Conservation (phyloP, 2,329 filamentous ascomycete species). For the Dactylellina haptotyla region DNA sequence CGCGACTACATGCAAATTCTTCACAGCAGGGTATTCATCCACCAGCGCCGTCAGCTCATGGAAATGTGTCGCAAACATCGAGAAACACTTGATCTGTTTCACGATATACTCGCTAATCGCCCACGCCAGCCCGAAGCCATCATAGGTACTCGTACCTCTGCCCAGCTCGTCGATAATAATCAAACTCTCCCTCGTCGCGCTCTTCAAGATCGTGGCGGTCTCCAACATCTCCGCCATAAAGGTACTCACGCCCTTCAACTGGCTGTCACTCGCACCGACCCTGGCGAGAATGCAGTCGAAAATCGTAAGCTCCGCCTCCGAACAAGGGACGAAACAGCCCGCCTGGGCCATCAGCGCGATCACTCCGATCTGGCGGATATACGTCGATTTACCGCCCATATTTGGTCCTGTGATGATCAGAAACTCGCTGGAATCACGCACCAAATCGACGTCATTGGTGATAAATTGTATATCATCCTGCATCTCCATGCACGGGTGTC, state of each 20-base stretch:
- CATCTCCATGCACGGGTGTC: slow-evolving; percentile 98
- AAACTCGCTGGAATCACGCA: slow-evolving; percentile 83
- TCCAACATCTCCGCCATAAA: slow-evolving; percentile 99
- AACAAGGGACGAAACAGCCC: slow-evolving; percentile 93
- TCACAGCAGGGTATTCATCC: slow-evolving; percentile 85
- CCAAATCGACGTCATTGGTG: slow-evolving; percentile 90
- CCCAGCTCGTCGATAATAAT: slow-evolving; percentile 99
- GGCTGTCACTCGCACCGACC: slow-evolving; percentile 93
- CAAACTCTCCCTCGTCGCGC: slow-evolving; percentile 89
- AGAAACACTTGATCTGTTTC: slow-evolving; percentile 91
- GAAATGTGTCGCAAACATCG: slow-evolving; percentile 97
- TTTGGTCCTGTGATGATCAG: slow-evolving; percentile 97
- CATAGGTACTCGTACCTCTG: slow-evolving; percentile 95
- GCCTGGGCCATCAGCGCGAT: slow-evolving; percentile 97
- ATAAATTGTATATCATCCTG: slow-evolving; percentile 99
- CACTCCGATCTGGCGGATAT: slow-evolving; percentile 96
- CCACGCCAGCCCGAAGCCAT: slow-evolving; percentile 98
- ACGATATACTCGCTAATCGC: slow-evolving; percentile 98
- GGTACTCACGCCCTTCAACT: slow-evolving; percentile 96
- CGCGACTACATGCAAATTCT: slow-evolving; percentile 94
- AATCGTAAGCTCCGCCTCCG: slow-evolving; percentile 88
- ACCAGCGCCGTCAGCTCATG: slow-evolving; percentile 94
- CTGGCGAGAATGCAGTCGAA: slow-evolving; percentile 97
- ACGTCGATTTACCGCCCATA: slow-evolving; percentile 99
- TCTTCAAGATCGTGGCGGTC: slow-evolving; percentile 97